These are phyloP conservation scores for Karstenula rhodostoma DNA, from an alignment of 2,329 filamentous ascomycete genomes.

Conservation along the genomic window DNA sequence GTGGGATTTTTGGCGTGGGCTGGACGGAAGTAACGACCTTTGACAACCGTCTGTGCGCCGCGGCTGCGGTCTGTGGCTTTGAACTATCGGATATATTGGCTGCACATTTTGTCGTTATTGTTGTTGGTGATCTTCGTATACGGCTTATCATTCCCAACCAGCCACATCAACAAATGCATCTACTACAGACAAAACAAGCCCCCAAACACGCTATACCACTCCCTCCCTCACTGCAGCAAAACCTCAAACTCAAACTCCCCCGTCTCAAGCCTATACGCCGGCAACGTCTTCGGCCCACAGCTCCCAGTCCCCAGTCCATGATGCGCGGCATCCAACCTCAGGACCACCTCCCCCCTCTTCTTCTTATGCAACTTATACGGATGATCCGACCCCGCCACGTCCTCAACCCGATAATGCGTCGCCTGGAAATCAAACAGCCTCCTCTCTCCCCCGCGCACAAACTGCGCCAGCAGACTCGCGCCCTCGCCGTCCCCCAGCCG, in stretches of 20 bases:
- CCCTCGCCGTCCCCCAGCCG: constrained; percentile 28
- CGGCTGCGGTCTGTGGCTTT: too few species aligned
- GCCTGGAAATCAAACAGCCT: constrained; percentile 60
- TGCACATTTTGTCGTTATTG: too few species aligned
- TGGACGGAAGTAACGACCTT: too few species aligned
- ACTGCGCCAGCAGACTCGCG: constrained; percentile 37
- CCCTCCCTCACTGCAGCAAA: constrained; percentile 25
- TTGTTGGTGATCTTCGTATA: too few species aligned
- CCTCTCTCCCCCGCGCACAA: constrained; percentile 30
- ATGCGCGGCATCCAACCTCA: constrained; percentile 68
- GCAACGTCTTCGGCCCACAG: constrained; percentile 64
- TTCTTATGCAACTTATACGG: constrained; percentile 67
- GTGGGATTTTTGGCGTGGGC: too few species aligned
- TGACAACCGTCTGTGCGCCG: too few species aligned
- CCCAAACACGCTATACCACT: background rate
- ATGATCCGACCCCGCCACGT: constrained; percentile 67
- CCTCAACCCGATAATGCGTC: constrained; percentile 61
- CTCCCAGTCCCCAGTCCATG: constrained; percentile 70
- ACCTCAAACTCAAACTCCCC: constrained; percentile 50
- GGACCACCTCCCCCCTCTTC: constrained; percentile 63
- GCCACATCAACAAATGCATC: too few species aligned
- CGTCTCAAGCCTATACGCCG: constrained; percentile 50
- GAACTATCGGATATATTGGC: too few species aligned
- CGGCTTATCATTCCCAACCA: too few species aligned
- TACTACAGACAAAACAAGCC: background rate